Evolutionary conservation across 768 basidiomycete species (phyloP).

Genomic region (Tylopilus sp.): DNA sequence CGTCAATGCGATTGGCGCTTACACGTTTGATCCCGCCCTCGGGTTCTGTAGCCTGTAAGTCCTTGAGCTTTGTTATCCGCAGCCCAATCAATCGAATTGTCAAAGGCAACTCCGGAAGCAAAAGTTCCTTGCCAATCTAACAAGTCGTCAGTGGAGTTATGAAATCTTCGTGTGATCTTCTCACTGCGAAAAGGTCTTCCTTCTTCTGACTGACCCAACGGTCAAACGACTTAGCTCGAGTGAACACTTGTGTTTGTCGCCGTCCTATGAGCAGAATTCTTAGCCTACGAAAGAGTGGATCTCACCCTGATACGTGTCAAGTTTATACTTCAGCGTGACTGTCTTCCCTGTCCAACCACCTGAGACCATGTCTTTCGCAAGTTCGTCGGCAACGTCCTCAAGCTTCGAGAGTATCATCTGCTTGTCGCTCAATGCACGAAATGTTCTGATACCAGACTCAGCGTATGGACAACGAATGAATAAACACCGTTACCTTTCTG

Average conservation of each 20-base stretch:
- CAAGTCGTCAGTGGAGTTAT: constrained; percentile 5
- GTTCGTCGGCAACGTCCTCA: constrained; percentile 74
- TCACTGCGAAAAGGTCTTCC: constrained; percentile 72
- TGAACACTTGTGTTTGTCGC: constrained; percentile 52
- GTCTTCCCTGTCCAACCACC: constrained; percentile 85
- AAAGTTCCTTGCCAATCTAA: constrained; percentile 77
- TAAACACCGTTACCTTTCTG: constrained; percentile 59
- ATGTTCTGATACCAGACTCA: constrained; percentile 53
- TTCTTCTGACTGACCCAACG: constrained; percentile 72
- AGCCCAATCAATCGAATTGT: constrained; percentile 84
- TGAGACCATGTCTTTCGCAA: constrained; percentile 76
- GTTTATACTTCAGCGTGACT: constrained; percentile 89
- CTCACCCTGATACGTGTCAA: constrained; percentile 81
- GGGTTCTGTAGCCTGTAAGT: constrained; percentile 52
- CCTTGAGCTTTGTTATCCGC: constrained; percentile 84
- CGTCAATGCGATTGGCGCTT: constrained; percentile 17
- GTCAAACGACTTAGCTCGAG: constrained; percentile 77
- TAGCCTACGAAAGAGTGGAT: neutral
- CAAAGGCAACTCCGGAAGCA: constrained; percentile 77
- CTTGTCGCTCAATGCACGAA: constrained; percentile 62
- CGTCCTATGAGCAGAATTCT: neutral
- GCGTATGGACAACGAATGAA: neutral
- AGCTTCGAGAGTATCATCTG: constrained; percentile 72
- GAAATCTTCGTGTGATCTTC: constrained; percentile 19
- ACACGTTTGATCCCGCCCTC: constrained; percentile 72